Evolutionary conservation across 2,329 filamentous ascomycete genomes (phyloP), one percentile per base, ranked within the genome.

Genomic region (Coniochaeta sp.): DNA sequence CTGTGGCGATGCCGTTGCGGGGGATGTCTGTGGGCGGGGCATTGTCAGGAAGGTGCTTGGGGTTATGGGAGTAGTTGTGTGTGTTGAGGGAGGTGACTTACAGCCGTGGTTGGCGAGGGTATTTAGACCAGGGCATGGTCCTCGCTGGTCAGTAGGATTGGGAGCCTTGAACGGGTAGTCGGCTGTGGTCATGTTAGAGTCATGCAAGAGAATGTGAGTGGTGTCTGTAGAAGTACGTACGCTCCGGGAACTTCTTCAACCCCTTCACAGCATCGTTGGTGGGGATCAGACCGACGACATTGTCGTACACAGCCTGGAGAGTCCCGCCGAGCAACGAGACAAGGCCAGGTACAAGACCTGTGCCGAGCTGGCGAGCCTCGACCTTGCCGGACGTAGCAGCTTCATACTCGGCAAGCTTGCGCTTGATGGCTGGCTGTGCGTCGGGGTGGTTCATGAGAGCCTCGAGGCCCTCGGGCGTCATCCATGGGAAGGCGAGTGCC

Each of bases 391-490:
- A 22, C 38, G 6, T 22, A 8, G 18, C 12, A 22, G 38, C 38
- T 42, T 42, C 38, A 26, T 42, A 42, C 38, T 42, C 38, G 18
- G 38, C 38, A 42, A 42, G 38, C 38, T 22, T 42, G 14, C 54
- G 54, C 12, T 54, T 27, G 26, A 56, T 52, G 32, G 52, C 54
- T 16, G n/a, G 38, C 26, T 52, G 54, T 13, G 54, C 54, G 6
- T 54, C 52, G 2, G 54, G 54, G 27, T 56, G 52, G n/a, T 54
- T 56, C 40, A 56, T 48, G 12, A 56, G 50, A 51, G 52, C 51
- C 4, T 49, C 27, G 22, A 56, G 47, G 13, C 54, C 54, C 18
- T 54, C 52, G 6, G 52, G 52, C 8, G 50, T 50, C 54, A 54
- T 51, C 54, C 54, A 56, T 3, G 54, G 54, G 16, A 54, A 56